phyloP scores from a whole-genome alignment of 805 yeast genomes.

The Monosporozyma servazzii region DNA sequence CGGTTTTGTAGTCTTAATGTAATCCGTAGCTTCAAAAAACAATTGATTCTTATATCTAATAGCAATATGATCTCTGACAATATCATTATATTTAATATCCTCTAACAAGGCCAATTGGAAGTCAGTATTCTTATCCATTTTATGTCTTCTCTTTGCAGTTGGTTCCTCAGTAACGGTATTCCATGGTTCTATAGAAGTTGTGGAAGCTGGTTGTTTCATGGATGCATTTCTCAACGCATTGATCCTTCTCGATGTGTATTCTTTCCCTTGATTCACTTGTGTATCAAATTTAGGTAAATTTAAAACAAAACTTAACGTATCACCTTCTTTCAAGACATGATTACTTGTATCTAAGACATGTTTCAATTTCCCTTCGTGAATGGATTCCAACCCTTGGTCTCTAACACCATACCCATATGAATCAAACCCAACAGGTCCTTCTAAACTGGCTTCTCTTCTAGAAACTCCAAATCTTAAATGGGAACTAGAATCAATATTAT shows the following conservation, averaged over 20 bases:
- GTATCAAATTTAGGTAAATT: conserved; percentile 48
- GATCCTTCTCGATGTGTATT: conserved; percentile 29
- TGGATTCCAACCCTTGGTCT: conserved; percentile 63
- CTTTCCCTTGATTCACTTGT: conserved; percentile 36
- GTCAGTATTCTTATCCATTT: conserved; percentile 13
- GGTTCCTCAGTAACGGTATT: conserved; percentile 1
- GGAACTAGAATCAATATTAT: conserved; percentile 25
- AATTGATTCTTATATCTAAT: conserved; percentile 68
- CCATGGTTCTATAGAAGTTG: neutral
- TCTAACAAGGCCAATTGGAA: conserved; percentile 26
- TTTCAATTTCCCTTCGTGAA: conserved; percentile 41
- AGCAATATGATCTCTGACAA: conserved; percentile 78
- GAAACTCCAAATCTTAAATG: conserved; percentile 81
- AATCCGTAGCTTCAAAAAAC: conserved; percentile 77
- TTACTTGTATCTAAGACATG: conserved; percentile 39
- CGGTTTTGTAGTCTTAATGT: conserved; percentile 28
- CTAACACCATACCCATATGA: conserved; percentile 89
- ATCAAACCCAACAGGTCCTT: conserved; percentile 94
- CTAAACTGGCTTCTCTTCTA: conserved; percentile 78
- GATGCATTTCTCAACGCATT: conserved; percentile 15
- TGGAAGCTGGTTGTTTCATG: neutral
- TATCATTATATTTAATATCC: conserved; percentile 32
- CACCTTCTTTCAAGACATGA: conserved; percentile 52
- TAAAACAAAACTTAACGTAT: conserved; percentile 70
- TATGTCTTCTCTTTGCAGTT: conserved; percentile 3